Base-by-base conservation (phyloP, 2,329 filamentous ascomycete genomes). In the Diaporthe citriasiana region DNA sequence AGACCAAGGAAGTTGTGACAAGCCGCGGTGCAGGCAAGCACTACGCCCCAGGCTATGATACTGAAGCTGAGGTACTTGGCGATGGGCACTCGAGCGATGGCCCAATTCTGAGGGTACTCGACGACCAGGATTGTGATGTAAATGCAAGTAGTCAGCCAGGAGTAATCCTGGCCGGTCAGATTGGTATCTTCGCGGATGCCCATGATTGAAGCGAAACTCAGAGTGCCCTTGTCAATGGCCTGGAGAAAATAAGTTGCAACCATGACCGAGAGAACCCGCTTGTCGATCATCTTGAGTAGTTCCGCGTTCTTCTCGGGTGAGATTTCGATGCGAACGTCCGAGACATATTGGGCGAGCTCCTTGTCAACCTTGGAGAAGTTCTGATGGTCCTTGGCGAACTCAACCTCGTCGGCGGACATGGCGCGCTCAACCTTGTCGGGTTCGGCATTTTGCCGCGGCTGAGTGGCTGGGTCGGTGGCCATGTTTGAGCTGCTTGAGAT, bases 241-340 rank as follows among this genome's bases (percentile, higher is more conserved):
- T 93, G 93, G 30, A 94, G 82, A 79, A 95, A 94, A 82, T 95
- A 94, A 0, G 92, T 94, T 63, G 88, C 81, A 73, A 95, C 88
- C 93, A 95, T 95, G 80, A 95, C 86, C 2, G 87, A 82, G 56
- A 95, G 83, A 3, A 95, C 88, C 42, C 93, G 89, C 75, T 85
- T 87, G 82, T 95, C 92, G 77, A 95, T 93, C 84, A 91, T 84
- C 69, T 82, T 87, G 76, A 89, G 90, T 70, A 95, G 85, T 40
- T 92, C 85, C 51, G 82, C 86, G 81, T 90, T 91, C 71, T 92
- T 90, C 73, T 89, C 90, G 1, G 86, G 83, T 4, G 87, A 85
- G 78, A 95, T 90, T 2, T 89, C 83, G 66, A 94, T 83, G 8
- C 84, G 84, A 25, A 81, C 86, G 27, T 87, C 86, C 27, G 87